phyloP scores from a whole-genome alignment of 2,329 filamentous ascomycete species.

The Cercospora berteroae region DNA sequence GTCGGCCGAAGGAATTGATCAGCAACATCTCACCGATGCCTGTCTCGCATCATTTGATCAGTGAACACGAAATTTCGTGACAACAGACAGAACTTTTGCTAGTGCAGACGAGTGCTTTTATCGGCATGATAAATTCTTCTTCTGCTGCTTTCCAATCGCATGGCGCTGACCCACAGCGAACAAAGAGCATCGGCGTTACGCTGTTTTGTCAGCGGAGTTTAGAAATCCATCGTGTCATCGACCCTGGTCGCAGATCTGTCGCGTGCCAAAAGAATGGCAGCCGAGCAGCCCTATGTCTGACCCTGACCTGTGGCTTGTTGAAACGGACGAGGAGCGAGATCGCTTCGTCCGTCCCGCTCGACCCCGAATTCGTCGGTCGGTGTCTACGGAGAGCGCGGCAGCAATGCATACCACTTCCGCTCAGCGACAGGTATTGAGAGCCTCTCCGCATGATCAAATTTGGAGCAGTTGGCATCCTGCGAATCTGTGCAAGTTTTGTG shows the following conservation, averaged over 20 bases:
- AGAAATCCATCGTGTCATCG: background rate
- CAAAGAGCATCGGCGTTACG: background rate
- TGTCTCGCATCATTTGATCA: background rate
- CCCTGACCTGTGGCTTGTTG: background rate
- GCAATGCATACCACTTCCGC: background rate
- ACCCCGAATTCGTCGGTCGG: background rate
- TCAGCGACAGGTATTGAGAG: background rate
- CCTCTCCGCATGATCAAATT: background rate
- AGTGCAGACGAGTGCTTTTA: background rate
- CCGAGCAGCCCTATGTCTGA: background rate
- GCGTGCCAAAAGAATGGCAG: background rate
- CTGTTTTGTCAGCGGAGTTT: slow-evolving; percentile 9
- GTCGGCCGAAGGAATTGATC: background rate
- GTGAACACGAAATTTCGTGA: background rate
- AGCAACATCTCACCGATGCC: background rate
- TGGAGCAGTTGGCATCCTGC: background rate
- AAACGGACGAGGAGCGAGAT: background rate
- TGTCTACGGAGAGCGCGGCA: slow-evolving; percentile 4
- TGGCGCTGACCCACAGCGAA: background rate
- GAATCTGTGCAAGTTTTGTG: background rate
- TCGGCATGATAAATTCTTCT: background rate
- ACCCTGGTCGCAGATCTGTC: slow-evolving; percentile 6
- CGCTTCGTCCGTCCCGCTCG: background rate
- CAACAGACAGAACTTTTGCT: background rate
- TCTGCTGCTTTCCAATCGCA: background rate